These are phyloP conservation scores for Backusella tuberculispora DNA, from an alignment of 192 early-diverging fungal genomes.

Conservation along the genomic window DNA sequence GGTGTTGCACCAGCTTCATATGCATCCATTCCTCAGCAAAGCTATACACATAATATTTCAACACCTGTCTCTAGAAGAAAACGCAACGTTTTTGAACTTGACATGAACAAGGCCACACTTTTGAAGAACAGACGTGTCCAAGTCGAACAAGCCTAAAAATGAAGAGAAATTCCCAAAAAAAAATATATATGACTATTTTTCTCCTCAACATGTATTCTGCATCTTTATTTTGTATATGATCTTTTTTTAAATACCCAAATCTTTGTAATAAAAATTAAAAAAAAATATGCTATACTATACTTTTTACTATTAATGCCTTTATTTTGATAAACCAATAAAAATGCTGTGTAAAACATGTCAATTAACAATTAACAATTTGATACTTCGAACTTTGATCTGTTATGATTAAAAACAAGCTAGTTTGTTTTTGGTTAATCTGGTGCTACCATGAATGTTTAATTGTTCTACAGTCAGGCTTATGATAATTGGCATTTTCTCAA, in stretches of 20 bases:
- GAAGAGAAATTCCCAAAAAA: not conserved
- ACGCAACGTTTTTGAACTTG: conserved; percentile 44
- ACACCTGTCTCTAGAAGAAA: conserved; percentile 16
- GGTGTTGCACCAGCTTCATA: conserved; percentile 28
- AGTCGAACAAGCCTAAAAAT: not conserved
- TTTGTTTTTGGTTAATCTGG: not conserved
- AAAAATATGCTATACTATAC: not conserved
- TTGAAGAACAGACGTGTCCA: conserved; percentile 43
- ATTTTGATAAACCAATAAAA: too few relatives aligned
- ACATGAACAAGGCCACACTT: conserved; percentile 47
- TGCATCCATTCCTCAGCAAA: not conserved
- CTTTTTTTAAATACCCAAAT: conserved; percentile 2
- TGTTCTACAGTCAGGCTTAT: too few relatives aligned
- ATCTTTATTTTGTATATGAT: conserved; percentile 10
- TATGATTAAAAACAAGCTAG: not conserved
- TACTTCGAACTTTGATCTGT: not conserved
- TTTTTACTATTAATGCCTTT: too few relatives aligned
- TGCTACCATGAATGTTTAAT: not conserved
- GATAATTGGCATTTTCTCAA: too few relatives aligned
- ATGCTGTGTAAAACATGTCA: not conserved
- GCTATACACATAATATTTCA: not conserved
- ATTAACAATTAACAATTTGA: not conserved
- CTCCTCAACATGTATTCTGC: not conserved
- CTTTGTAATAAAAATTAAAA: not conserved
- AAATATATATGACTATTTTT: not conserved